Base-by-base conservation (phyloP, 257 asterid species). In the Henckelia pumila region DNA sequence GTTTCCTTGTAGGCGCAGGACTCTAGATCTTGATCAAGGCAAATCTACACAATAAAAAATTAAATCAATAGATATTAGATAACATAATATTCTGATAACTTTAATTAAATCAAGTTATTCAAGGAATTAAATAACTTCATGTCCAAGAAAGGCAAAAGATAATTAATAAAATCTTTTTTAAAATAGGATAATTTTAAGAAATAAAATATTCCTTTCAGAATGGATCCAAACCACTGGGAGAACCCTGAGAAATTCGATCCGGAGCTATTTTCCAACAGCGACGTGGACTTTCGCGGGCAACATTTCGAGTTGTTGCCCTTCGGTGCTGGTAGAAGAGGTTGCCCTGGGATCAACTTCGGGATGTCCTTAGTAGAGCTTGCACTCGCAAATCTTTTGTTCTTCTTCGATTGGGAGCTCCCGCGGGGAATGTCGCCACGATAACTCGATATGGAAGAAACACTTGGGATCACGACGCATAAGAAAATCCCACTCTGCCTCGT, bases 381-480 rank as follows among this genome's bases (percentile, higher is more conserved):
- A 21, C 53, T 77, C 29, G 78, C 78, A 16, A 72, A 72, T 64
- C 61, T 77, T 57, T 32, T 72, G 14, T 58, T 30, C 59, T 23
- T 22, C 22, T 77, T 63, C 52, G 69, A 77, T 8, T 72, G 69
- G 77, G 6, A 29, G 64, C 72, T 77, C 25, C 81, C 74, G 6
- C 5, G 49, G 1, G 75, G 78, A 7, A 30, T n/a, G 32, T 0
- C 5, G n/a, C 14, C 57, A 4, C 59, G 30, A 62, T 75, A 68
- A 24, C 20, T 77, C 10, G 78, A 72, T 59, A 72, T 68, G 78
- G 78, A 72, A 44, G 78, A 72, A 64, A 71, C 75, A 25, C 7
- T 68, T 59, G 81, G 81, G 3, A 1, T 77, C 21, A 72, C 75
- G 0, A 24, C 52, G 28, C 78, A 68, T 16, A 77, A 77, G 72